These are phyloP conservation scores for Massospora cicadina DNA, from an alignment of 371 early-diverging fungal genomes.

Conservation along the genomic window DNA sequence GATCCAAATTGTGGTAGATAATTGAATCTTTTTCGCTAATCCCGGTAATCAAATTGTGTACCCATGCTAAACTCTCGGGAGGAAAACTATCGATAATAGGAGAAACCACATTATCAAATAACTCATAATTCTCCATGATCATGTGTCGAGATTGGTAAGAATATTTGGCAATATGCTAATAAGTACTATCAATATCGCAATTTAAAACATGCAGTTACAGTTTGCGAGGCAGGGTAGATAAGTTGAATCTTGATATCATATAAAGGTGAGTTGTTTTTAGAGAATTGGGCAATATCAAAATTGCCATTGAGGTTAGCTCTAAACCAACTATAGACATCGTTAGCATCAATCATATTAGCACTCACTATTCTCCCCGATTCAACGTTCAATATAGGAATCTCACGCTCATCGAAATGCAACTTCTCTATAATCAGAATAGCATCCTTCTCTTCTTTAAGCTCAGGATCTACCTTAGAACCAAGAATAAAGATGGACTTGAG, in stretches of 20 bases:
- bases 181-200: neutral
- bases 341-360: neutral
- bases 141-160: neutral
- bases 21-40: constrained; percentile 2
- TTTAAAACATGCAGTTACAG: neutral
- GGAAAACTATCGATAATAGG: constrained; percentile 4
- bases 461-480: neutral
- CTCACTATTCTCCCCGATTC: neutral
- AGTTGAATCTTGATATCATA: constrained; percentile 8
- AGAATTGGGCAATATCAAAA: neutral
- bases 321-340: constrained; percentile 11
- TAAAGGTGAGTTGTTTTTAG: neutral
- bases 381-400: neutral
- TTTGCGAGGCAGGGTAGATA: constrained; percentile 9
- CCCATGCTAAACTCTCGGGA: neutral
- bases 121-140: constrained; percentile 4
- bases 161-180: constrained; percentile 8
- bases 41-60: constrained; percentile 7
- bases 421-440: constrained; percentile 4
- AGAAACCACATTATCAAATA: neutral
- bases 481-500: neutral
- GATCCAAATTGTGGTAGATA: neutral
- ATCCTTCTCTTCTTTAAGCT: neutral
- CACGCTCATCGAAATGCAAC: neutral
- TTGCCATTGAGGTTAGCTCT: constrained; percentile 2